Evolutionary conservation across 2,329 filamentous ascomycete species (phyloP), one percentile per base, ranked within the genome.

Genomic region (Sporothrix variecibatus): DNA sequence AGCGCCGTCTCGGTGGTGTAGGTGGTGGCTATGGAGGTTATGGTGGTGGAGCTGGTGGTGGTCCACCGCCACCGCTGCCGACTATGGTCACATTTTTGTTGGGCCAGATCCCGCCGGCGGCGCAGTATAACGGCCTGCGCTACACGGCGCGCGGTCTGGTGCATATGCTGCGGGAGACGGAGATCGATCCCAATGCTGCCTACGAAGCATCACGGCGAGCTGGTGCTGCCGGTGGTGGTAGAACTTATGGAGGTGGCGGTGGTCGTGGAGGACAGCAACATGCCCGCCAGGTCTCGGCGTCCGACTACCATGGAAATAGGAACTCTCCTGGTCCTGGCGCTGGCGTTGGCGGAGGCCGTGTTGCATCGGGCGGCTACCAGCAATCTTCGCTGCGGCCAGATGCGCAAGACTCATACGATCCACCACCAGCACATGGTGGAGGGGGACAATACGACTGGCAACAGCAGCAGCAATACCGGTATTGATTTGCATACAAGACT

Each of bases 71-170:
- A 2, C 90, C 93, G 0, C 87, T 98, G 51, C 94, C 95, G 38
- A 90, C 93, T 56, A 88, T 90, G 75, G 87, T 90, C 58, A 89
- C 86, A 0, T 90, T 90, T 77, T 79, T 90, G 20, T 85, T 97
- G 12, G 90, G 91, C 77, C 91, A 95, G 75, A 91, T 97, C 15
- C 94, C 94, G 0, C 86, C 89, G 0, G 88, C 93, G 0, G 88
- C 92, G 31, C 86, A 89, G 8, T 98, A 97, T 82, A 89, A 91
- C 72, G 88, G 89, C 26, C 88, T 89, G 53, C 88, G 90, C 12
- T 92, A 97, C 78, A 92, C 89, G 76, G 84, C 94, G 0, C 85
- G 90, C 46, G 90, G 88, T 74, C 86, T 98, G 83, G 91, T 96
- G 7, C 88, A 89, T 43, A 85, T 98, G 56, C 85, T 99, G 28